These are phyloP conservation scores for Sparassis latifolia DNA, from an alignment of 1,284 basidiomycete species.

Conservation along the genomic window DNA sequence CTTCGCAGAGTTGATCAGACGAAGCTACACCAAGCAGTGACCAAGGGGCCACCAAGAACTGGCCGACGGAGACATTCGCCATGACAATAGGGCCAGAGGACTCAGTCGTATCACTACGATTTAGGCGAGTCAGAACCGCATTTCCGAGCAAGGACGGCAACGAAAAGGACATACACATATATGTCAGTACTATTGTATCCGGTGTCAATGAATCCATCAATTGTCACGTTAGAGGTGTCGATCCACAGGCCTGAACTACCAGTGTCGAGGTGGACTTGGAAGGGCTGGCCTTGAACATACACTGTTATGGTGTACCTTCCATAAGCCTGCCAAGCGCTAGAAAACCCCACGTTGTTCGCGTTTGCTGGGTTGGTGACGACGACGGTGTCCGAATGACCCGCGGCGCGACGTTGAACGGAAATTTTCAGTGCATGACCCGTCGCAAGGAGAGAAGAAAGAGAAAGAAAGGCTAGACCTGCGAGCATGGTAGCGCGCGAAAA, in stretches of 20 bases:
- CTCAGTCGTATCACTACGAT: neutral
- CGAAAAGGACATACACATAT: neutral
- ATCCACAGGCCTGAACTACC: constrained; percentile 4
- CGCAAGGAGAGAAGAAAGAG: no score
- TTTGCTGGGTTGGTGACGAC: neutral
- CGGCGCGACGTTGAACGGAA: no score
- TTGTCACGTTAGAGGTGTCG: neutral
- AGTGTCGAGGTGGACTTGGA: constrained; percentile 3
- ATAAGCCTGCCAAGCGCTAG: neutral
- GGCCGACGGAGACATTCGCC: constrained; percentile 1
- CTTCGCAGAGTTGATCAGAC: neutral
- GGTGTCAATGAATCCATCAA: neutral
- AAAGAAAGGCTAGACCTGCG: no score
- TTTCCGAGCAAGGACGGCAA: neutral
- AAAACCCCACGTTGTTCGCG: neutral
- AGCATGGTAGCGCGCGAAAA: no score
- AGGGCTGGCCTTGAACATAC: neutral
- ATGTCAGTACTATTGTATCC: neutral
- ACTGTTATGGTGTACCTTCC: neutral
- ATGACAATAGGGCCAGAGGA: neutral
- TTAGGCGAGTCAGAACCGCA: neutral
- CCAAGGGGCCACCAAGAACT: neutral
- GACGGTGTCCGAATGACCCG: no score
- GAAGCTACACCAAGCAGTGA: neutral
- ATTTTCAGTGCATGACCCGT: no score